These are phyloP conservation scores for Nannizziopsis arthrosporioides DNA, from an alignment of 2,329 filamentous ascomycete species.

Conservation along the genomic window DNA sequence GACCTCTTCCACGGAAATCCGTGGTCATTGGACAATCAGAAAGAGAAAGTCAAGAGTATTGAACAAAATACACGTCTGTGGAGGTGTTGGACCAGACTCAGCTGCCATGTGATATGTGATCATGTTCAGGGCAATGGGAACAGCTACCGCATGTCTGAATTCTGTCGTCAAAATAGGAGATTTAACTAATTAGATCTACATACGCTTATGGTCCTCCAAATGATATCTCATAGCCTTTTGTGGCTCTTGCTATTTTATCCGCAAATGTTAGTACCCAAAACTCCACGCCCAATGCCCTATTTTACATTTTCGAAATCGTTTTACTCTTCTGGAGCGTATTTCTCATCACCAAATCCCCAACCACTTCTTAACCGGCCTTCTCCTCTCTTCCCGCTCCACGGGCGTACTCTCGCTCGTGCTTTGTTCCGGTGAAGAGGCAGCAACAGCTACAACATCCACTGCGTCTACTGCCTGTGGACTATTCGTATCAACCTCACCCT, in stretches of 20 bases:
- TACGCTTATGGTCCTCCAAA: too few species aligned
- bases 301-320: background rate
- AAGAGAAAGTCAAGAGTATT: too few species aligned
- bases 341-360: slow-evolving; percentile 60
- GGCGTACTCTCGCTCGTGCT: slow-evolving; percentile 26
- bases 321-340: background rate
- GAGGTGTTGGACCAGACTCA: too few species aligned
- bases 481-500: slow-evolving; percentile 15
- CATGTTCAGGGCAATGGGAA: too few species aligned
- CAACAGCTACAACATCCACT: slow-evolving; percentile 20
- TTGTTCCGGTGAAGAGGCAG: slow-evolving; percentile 8
- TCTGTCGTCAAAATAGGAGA: too few species aligned
- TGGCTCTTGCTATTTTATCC: too few species aligned
- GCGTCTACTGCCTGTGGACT: slow-evolving; percentile 29
- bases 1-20: slow-evolving; percentile 60
- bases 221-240: too few species aligned
- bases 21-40: slow-evolving; percentile 44
- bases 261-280: background rate
- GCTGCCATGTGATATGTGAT: too few species aligned
- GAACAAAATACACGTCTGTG: too few species aligned
- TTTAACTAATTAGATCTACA: too few species aligned
- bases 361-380: slow-evolving; percentile 60
- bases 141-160: too few species aligned
- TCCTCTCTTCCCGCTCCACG: slow-evolving; percentile 33
- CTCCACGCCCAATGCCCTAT: slow-evolving; percentile 5